Percentiles rank a stretch among this genome's conserved stretches.
phyloP scores from a whole-genome alignment of 2,329 filamentous ascomycete species.

The Paramyrothecium sp. region DNA sequence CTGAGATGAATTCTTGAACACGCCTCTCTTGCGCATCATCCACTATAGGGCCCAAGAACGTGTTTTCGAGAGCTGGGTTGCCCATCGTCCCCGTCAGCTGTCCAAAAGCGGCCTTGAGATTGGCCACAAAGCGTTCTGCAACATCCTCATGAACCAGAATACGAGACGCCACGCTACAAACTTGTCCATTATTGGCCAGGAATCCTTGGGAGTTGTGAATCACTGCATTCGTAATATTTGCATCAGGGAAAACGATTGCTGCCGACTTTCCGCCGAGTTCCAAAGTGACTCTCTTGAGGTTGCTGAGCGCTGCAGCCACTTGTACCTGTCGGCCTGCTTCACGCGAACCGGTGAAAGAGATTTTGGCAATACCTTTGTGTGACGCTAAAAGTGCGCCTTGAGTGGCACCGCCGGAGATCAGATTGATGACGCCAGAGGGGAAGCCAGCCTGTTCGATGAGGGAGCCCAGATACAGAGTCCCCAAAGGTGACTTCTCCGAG shows the following conservation, averaged over 20 bases:
- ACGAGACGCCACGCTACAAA: not conserved
- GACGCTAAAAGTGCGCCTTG: slow-evolving; percentile 55
- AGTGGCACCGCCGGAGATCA: slow-evolving; percentile 47
- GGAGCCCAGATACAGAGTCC: slow-evolving; percentile 19
- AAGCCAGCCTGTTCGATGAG: not conserved
- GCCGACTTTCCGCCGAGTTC: slow-evolving; percentile 61
- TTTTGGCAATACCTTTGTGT: slow-evolving; percentile 56
- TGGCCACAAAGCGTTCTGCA: not conserved
- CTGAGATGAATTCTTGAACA: not conserved
- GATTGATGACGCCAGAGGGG: not conserved
- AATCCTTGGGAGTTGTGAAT: not conserved
- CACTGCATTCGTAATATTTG: slow-evolving; percentile 38
- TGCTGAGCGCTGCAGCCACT: slow-evolving; percentile 48
- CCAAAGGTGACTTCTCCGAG: slow-evolving; percentile 53
- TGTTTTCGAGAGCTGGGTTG: not conserved
- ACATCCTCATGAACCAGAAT: not conserved
- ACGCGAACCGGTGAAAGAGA: slow-evolving; percentile 60
- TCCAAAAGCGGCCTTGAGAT: not conserved
- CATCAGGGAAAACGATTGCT: slow-evolving; percentile 53
- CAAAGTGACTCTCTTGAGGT: slow-evolving; percentile 57
- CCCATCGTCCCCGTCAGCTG: not conserved
- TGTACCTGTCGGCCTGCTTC: slow-evolving; percentile 60
- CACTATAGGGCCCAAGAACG: not conserved
- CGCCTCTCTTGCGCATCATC: not conserved
- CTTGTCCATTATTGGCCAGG: not conserved